Conservation (phyloP, 2,329 filamentous ascomycete species). For the Huntiella decipiens region DNA sequence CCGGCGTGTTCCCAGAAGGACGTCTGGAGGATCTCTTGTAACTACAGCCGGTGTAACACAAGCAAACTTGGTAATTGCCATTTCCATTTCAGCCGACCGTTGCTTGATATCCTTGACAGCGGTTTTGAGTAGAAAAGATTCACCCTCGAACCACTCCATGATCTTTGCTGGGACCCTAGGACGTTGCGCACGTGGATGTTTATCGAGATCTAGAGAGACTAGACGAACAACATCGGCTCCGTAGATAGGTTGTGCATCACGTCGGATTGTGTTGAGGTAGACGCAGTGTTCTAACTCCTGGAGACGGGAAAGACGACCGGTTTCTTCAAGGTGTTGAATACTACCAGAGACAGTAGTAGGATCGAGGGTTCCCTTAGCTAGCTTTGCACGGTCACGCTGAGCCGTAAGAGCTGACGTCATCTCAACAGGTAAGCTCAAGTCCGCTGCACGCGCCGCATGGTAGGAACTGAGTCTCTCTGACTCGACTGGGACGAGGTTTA, state of each 20-base stretch:
- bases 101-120: constrained; percentile 60
- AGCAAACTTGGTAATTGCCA: constrained; percentile 67
- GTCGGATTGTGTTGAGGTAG: constrained; percentile 62
- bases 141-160: constrained; percentile 57
- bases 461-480: constrained; percentile 32
- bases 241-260: constrained; percentile 65
- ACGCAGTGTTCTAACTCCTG: constrained; percentile 66
- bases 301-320: constrained; percentile 47
- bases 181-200: constrained; percentile 38
- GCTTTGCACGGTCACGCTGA: constrained; percentile 21
- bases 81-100: constrained; percentile 53
- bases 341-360: constrained; percentile 50
- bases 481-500: constrained; percentile 51
- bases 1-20: constrained; percentile 44
- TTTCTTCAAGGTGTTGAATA: constrained; percentile 53
- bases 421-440: constrained; percentile 4
- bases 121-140: constrained; percentile 40
- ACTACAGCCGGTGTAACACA: constrained; percentile 83
- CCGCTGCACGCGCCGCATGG: constrained; percentile 15
- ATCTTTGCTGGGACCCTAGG: constrained; percentile 43
- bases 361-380: constrained; percentile 37
- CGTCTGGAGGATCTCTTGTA: constrained; percentile 52
- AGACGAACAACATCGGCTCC: constrained; percentile 61
- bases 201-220: constrained; percentile 43
- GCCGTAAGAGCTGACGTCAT: not conserved